Conservation (phyloP, 352 stramenopile species). For the Phytophthora citrophthora region DNA sequence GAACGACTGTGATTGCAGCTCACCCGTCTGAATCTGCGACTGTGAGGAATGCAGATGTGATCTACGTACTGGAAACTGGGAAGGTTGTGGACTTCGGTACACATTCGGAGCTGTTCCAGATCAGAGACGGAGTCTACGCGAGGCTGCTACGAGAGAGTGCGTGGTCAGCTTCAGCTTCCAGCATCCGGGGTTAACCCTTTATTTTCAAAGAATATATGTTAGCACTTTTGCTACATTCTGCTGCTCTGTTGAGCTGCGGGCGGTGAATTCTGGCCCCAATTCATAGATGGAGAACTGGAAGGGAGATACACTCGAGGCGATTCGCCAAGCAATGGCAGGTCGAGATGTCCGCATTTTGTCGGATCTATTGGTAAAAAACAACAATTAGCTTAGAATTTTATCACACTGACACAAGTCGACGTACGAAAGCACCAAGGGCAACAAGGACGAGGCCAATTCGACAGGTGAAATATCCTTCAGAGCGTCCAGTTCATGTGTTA, state of each 20-base stretch:
- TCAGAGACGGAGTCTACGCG: conserved; percentile 24
- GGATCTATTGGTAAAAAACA: conserved; percentile 31
- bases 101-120: conserved; percentile 32
- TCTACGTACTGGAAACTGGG: conserved; percentile 38
- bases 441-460: conserved; percentile 42
- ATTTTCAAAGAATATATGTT: conserved; percentile 36
- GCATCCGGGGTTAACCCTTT: background rate
- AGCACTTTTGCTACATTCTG: conserved; percentile 31
- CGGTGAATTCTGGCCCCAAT: conserved; percentile 32
- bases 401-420: conserved; percentile 1
- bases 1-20: conserved; percentile 50
- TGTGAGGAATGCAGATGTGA: conserved; percentile 41
- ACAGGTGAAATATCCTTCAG: conserved; percentile 21
- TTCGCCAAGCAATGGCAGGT: conserved; percentile 47
- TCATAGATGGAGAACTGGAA: conserved; percentile 39
- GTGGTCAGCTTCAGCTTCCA: conserved; percentile 29
- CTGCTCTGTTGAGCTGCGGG: conserved; percentile 18
- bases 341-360: conserved; percentile 60
- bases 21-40: conserved; percentile 45
- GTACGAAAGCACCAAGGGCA: conserved; percentile 54
- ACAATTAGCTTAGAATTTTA: background rate
- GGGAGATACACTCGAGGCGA: conserved; percentile 17
- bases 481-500: conserved; percentile 38
- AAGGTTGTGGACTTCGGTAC: conserved; percentile 51
- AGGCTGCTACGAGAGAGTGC: conserved; percentile 24